These are phyloP conservation scores for Termitomyces sp. DNA, from an alignment of 768 basidiomycete genomes.

Conservation along the genomic window DNA sequence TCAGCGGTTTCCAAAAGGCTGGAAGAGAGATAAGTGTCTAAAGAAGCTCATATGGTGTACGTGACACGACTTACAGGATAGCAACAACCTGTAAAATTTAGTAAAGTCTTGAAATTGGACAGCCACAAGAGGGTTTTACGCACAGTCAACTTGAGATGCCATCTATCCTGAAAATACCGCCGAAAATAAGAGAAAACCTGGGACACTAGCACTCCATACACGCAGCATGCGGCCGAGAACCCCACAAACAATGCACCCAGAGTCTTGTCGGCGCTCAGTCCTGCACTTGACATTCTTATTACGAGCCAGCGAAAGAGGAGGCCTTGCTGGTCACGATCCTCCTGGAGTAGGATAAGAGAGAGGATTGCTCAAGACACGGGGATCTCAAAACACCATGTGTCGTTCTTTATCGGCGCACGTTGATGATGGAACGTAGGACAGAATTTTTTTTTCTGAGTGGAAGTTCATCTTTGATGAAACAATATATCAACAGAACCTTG, in stretches of 20 bases:
- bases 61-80: constrained; percentile 25
- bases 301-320: neutral
- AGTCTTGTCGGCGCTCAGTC: constrained; percentile 34
- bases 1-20: constrained; percentile 51
- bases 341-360: neutral
- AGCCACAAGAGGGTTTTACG: constrained; percentile 17
- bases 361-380: neutral
- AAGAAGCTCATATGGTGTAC: too few species aligned
- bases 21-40: neutral
- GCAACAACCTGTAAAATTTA: constrained; percentile 25
- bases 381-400: neutral
- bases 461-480: constrained; percentile 3
- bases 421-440: neutral
- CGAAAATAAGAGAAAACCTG: constrained; percentile 52
- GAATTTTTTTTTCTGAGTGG: neutral
- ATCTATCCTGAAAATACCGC: constrained; percentile 48
- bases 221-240: constrained; percentile 43
- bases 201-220: constrained; percentile 50
- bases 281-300: constrained; percentile 7
- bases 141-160: constrained; percentile 45
- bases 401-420: neutral
- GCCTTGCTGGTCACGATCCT: neutral
- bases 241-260: constrained; percentile 59
- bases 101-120: neutral
- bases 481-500: constrained; percentile 5